Evolutionary conservation across 805 yeast species (phyloP).

Genomic region (Sugiyamaella mastotermitis): DNA sequence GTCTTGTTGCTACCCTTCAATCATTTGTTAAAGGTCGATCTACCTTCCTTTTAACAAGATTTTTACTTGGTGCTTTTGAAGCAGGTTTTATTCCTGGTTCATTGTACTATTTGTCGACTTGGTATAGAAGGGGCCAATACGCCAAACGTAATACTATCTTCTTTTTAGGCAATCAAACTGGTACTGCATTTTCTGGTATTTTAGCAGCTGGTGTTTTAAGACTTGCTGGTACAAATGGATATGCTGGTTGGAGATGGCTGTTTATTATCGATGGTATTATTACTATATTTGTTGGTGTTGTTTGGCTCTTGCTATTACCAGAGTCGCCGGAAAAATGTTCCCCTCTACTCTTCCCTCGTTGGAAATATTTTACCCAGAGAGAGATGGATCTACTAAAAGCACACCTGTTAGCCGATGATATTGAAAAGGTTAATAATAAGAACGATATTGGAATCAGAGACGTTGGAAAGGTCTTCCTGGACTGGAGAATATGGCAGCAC

Average conservation of each 20-base stretch:
- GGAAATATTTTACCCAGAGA: conserved; percentile 5
- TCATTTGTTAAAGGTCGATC: conserved; percentile 37
- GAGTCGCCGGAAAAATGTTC: conserved; percentile 32
- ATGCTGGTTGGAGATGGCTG: conserved; percentile 54
- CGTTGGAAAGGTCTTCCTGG: conserved; percentile 42
- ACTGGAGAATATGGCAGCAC: conserved; percentile 44
- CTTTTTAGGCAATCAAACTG: conserved; percentile 42
- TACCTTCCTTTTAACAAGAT: conserved; percentile 42
- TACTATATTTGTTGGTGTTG: conserved; percentile 20
- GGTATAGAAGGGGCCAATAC: conserved; percentile 36
- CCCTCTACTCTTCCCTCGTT: conserved; percentile 10
- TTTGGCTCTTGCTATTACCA: conserved; percentile 11
- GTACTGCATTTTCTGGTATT: conserved; percentile 49
- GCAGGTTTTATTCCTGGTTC: conserved; percentile 50
- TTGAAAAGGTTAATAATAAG: conserved; percentile 35
- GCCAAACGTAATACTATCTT: conserved; percentile 34
- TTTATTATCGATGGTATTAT: conserved; percentile 54
- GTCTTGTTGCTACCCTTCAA: conserved; percentile 49
- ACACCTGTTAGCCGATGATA: conserved; percentile 8
- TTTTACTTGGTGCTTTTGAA: conserved; percentile 47
- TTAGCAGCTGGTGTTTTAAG: conserved; percentile 40
- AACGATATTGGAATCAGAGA: conserved; percentile 38
- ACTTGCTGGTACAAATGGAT: conserved; percentile 38
- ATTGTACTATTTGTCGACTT: conserved; percentile 30
- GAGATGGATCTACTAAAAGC: conserved; percentile 2